phyloP scores from a whole-genome alignment of 106 monocot genomes.

The Dendrobium chrysotoxum region DNA sequence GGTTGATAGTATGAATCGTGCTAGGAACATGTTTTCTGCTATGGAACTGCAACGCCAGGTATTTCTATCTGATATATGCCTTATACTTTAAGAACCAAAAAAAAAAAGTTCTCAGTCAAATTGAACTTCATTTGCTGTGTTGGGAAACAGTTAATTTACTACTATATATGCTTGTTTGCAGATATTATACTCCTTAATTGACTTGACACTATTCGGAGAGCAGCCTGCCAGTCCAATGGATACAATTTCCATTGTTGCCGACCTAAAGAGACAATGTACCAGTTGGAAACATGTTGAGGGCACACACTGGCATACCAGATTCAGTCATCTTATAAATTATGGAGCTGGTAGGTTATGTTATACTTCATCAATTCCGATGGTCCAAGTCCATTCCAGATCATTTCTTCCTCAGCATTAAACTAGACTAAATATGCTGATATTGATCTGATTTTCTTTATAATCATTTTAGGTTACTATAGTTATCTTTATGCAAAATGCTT shows the following conservation, averaged over 20 bases:
- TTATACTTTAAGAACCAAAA: conserved; percentile 13
- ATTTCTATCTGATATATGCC: conserved; percentile 58
- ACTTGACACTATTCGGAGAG: conserved; percentile 71
- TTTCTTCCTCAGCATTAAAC: too few species aligned
- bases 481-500: conserved; percentile 92
- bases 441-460: not conserved
- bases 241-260: conserved; percentile 43
- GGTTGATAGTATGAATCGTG: conserved; percentile 70
- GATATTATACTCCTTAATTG: conserved; percentile 78
- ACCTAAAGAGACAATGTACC: conserved; percentile 60
- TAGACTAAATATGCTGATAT: too few species aligned
- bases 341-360: conserved; percentile 56
- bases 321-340: conserved; percentile 85
- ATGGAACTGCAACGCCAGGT: conserved; percentile 90
- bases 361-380: not conserved
- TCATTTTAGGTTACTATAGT: conserved; percentile 72
- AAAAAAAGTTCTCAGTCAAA: not conserved
- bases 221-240: conserved; percentile 28
- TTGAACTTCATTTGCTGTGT: not conserved
- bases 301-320: conserved; percentile 86
- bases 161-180: conserved; percentile 11
- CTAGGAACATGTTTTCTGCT: conserved; percentile 81
- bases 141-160: too few species aligned
- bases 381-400: too few species aligned
- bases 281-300: conserved; percentile 80